Base-by-base conservation (phyloP, 2,329 filamentous ascomycete species). In the Fusarium algeriense region DNA sequence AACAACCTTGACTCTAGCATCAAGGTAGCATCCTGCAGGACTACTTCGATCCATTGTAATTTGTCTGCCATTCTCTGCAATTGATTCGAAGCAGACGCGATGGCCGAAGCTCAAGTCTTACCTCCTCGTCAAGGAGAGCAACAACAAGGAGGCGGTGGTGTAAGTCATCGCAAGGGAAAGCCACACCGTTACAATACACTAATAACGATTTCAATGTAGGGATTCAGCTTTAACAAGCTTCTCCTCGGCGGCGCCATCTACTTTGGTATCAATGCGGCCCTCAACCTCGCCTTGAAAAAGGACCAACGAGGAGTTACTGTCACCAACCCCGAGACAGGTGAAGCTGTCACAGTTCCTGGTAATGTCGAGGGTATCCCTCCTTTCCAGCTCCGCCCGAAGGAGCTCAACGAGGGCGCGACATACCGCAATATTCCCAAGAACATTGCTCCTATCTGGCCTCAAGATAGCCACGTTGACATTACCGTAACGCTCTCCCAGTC, bases 381-480 rank as follows among this genome's bases (percentile, higher is more conserved):
- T 20, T 94, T 90, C 78, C 84, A 86, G 58, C 84, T 91, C 67
- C 88, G 92, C 55, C 91, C 92, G n/a, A 81, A 85, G 66, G 79
- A 81, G 64, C 83, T 90, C 77, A 80, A 90, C 81, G 85, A 89
- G 66, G 89, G 88, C 73, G 91, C 90, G 26, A 82, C 85, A 54
- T 91, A 91, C 79, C 92, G 87, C 75, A 80, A 82, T 2, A 82
- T 93, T 20, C 94, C 94, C 3, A 87, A 91, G 72, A 87, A 86
- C 61, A 86, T 98, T 67, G 92, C 92, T 40, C 95, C 96, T 26
- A 94, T 98, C 77, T 99, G 96, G 96, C 90, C 93, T 5, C 84
- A 88, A 50, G 90, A 96, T 78, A 93, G 90, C 76, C 84, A 89
- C 65, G 82, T 99, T 73, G 96, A 99, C 81, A 89, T 99, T 75